Evolutionary conservation across 2,329 filamentous ascomycete species (phyloP), one percentile per base, ranked within the genome.

Genomic region (Penicillium sp.): DNA sequence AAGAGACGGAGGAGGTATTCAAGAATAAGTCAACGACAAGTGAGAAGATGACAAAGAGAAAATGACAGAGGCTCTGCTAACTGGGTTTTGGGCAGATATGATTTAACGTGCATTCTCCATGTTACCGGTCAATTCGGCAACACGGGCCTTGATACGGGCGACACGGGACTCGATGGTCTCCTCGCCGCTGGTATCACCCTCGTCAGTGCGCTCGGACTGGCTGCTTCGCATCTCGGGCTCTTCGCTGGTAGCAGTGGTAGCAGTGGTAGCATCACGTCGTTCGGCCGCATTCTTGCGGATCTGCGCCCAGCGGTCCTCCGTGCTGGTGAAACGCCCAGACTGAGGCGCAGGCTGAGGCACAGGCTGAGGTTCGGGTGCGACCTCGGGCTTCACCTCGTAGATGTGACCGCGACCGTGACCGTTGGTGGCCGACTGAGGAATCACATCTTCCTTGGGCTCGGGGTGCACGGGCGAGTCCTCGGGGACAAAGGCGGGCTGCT

Each of bases 141-240:
- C 95, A 64, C 95, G 89, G 62, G 95, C 95, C 81, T 97, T 98
- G 84, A 99, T 99, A 65, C 95, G 91, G 52, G 95, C 95, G 61
- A 98, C 95, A 67, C 95, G 91, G 52, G 93, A 93, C 78, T 99
- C 95, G 71, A 98, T 98, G 38, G 93, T 95, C 83, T 97, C 94
- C 84, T 98, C 94, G 58, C 91, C 93, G 73, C 91, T 96, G n/a
- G 91, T 95, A 69, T 96, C 92, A n/a, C 85, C 87, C 70, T 95
- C 92, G 64, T 94, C 92, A 19, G 84, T 87, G 30, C 81, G 81
- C 70, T 84, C 85, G 69, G 80, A 85, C 68, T 86, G 81, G 46
- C 81, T 84, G 48, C 82, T 83, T 42, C 83, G 83, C 66, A 80
- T 81, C 65, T 87, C 85, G 69, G 91, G 87, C 67, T 92, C 89